Evolutionary conservation across 768 basidiomycete genomes (phyloP).

Genomic region (Agrocybe praecox): DNA sequence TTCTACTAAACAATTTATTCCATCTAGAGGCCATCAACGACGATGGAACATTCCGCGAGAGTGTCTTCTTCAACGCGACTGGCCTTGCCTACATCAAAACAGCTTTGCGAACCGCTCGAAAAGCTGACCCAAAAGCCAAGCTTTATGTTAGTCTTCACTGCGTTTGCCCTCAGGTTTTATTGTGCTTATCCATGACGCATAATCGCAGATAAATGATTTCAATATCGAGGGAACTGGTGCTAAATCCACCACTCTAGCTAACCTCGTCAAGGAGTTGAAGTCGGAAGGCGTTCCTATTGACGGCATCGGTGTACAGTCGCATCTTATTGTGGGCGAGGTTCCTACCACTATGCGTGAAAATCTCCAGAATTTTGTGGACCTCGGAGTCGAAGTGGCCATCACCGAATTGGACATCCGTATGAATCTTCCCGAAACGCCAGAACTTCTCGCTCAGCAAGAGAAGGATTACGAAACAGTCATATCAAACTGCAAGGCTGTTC

Average conservation of each 20-base stretch:
- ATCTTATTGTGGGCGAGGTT: constrained; percentile 62
- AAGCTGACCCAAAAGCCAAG: constrained; percentile 56
- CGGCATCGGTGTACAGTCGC: constrained; percentile 62
- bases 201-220: constrained; percentile 38
- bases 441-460: constrained; percentile 53
- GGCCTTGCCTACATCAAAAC: constrained; percentile 49
- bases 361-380: constrained; percentile 52
- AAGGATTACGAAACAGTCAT: constrained; percentile 62
- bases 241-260: constrained; percentile 58
- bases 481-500: constrained; percentile 48
- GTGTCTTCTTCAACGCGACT: constrained; percentile 55
- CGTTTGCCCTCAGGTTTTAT: neutral
- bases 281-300: constrained; percentile 53
- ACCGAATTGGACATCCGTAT: constrained; percentile 72
- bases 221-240: constrained; percentile 46
- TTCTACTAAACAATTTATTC: neutral
- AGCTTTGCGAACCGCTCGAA: constrained; percentile 53
- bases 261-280: constrained; percentile 53
- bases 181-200: neutral
- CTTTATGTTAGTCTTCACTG: constrained; percentile 43
- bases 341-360: constrained; percentile 50
- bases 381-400: constrained; percentile 69
- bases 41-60: constrained; percentile 54
- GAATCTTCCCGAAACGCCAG: constrained; percentile 51
- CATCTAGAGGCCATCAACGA: constrained; percentile 45